Evolutionary conservation across 2,329 filamentous ascomycete genomes (phyloP).

Genomic region (Scopulariopsis brevicaulis): DNA sequence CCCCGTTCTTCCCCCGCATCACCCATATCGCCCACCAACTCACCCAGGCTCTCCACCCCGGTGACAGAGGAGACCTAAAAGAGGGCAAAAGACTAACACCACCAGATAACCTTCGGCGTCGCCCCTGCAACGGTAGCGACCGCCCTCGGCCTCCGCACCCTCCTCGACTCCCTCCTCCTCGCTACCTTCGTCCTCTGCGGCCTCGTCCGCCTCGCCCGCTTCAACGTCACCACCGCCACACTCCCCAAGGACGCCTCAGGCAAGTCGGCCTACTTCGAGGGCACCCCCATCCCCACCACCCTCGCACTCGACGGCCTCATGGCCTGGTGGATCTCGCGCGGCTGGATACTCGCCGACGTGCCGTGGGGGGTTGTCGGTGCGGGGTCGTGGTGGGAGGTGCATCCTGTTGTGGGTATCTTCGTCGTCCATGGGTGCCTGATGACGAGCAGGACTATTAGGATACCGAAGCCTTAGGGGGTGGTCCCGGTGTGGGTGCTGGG

Average conservation of each 20-base stretch:
- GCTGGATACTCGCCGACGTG: slow-evolving; percentile 69
- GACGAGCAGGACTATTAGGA: slow-evolving; percentile 89
- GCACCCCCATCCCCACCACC: slow-evolving; percentile 88
- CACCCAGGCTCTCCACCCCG: not conserved
- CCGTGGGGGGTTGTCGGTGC: slow-evolving; percentile 60
- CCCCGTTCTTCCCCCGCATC: not conserved
- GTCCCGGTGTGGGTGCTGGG: not conserved
- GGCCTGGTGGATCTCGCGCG: slow-evolving; percentile 77
- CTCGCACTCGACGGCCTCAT: slow-evolving; percentile 72
- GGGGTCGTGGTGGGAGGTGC: slow-evolving; percentile 61
- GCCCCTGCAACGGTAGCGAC: slow-evolving; percentile 82
- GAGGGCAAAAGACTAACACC: not conserved
- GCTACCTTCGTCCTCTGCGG: slow-evolving; percentile 91
- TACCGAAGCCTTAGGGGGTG: slow-evolving; percentile 63
- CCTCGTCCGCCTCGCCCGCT: slow-evolving; percentile 83
- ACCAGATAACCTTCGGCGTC: slow-evolving; percentile 87
- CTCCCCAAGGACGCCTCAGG: slow-evolving; percentile 86
- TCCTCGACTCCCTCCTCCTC: slow-evolving; percentile 68
- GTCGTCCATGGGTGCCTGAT: slow-evolving; percentile 85
- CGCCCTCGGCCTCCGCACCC: slow-evolving; percentile 75
- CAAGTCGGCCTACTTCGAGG: slow-evolving; percentile 94
- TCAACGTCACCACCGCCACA: slow-evolving; percentile 88
- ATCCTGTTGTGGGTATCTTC: slow-evolving; percentile 73
- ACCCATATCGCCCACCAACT: not conserved
- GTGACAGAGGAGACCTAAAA: not conserved